Evolutionary conservation across 2,329 filamentous ascomycete genomes (phyloP).

Genomic region (Cladobotryum protrusum): DNA sequence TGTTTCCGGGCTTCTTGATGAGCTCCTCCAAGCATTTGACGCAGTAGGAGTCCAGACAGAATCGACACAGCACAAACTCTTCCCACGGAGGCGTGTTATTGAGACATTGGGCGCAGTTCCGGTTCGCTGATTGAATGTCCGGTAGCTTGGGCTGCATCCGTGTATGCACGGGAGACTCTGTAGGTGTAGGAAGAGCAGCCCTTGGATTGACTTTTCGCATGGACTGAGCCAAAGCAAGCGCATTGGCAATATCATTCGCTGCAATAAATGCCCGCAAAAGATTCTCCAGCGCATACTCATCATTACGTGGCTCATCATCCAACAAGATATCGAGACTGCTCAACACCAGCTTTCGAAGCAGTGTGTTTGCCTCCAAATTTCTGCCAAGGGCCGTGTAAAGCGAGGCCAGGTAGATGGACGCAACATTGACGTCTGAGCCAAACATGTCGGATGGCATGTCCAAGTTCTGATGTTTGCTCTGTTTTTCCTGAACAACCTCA

Average conservation of each 20-base stretch:
- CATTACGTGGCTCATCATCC: slow-evolving; percentile 36
- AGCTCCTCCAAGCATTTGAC: slow-evolving; percentile 25
- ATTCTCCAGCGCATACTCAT: slow-evolving; percentile 37
- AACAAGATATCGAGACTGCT: slow-evolving; percentile 34
- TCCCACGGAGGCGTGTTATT: slow-evolving; percentile 26
- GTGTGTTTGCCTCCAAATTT: slow-evolving; percentile 19
- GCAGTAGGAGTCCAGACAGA: slow-evolving; percentile 36
- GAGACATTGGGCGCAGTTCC: slow-evolving; percentile 34
- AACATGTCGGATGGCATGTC: slow-evolving; percentile 35
- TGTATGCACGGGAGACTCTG: slow-evolving; percentile 23
- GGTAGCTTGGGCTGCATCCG: slow-evolving; percentile 31
- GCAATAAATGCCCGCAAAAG: slow-evolving; percentile 34
- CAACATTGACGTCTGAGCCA: slow-evolving; percentile 36
- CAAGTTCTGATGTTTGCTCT: slow-evolving; percentile 31
- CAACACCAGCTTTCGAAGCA: slow-evolving; percentile 28
- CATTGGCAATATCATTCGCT: slow-evolving; percentile 30
- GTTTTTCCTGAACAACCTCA: slow-evolving; percentile 30
- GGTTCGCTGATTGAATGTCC: slow-evolving; percentile 27
- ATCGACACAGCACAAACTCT: slow-evolving; percentile 30
- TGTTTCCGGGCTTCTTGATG: slow-evolving; percentile 25
- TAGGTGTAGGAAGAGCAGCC: slow-evolving; percentile 21
- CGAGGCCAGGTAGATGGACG: slow-evolving; percentile 34
- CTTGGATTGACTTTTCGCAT: slow-evolving; percentile 31
- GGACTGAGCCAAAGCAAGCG: slow-evolving; percentile 32
- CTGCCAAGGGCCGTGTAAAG: slow-evolving; percentile 30